Evolutionary conservation across 352 stramenopile species (phyloP).

Genomic region (Globisporangium orthogonon): DNA sequence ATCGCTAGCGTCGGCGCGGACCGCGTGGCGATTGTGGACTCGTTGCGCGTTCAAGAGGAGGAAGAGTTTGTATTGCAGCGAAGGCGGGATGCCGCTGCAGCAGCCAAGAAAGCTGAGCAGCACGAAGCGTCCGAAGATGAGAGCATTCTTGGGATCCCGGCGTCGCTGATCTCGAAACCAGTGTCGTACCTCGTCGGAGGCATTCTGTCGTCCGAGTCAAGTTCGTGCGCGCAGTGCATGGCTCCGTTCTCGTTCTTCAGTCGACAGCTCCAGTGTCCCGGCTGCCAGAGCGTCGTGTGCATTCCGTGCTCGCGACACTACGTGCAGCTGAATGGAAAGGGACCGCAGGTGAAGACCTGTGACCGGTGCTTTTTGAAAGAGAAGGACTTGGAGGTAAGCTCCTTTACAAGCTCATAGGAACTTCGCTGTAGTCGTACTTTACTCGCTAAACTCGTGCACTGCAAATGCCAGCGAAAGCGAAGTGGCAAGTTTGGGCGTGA

Average conservation of each 20-base stretch:
- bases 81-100: slow-evolving; percentile 16
- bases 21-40: slow-evolving; percentile 32
- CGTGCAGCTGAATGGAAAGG: slow-evolving; percentile 32
- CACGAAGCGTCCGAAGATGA: slow-evolving; percentile 19
- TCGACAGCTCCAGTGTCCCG: slow-evolving; percentile 43
- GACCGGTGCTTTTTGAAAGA: slow-evolving; percentile 73
- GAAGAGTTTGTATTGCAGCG: slow-evolving; percentile 40
- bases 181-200: slow-evolving; percentile 64
- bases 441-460: background rate
- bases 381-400: slow-evolving; percentile 45
- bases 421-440: background rate
- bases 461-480: slow-evolving; percentile 25
- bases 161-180: slow-evolving; percentile 49
- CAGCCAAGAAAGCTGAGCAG: background rate
- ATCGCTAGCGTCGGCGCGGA: slow-evolving; percentile 27
- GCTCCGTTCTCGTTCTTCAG: slow-evolving; percentile 70
- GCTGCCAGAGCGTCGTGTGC: slow-evolving; percentile 47
- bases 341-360: slow-evolving; percentile 45
- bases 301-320: slow-evolving; percentile 54
- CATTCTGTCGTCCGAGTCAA: slow-evolving; percentile 31
- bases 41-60: slow-evolving; percentile 34
- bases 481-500: slow-evolving; percentile 8
- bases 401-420: background rate
- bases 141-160: slow-evolving; percentile 36
- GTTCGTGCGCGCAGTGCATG: slow-evolving; percentile 47